Evolutionary conservation across 208 protist genomes (phyloP), one percentile per base, ranked within the genome.

Genomic region (Histomonas meleagridis): DNA sequence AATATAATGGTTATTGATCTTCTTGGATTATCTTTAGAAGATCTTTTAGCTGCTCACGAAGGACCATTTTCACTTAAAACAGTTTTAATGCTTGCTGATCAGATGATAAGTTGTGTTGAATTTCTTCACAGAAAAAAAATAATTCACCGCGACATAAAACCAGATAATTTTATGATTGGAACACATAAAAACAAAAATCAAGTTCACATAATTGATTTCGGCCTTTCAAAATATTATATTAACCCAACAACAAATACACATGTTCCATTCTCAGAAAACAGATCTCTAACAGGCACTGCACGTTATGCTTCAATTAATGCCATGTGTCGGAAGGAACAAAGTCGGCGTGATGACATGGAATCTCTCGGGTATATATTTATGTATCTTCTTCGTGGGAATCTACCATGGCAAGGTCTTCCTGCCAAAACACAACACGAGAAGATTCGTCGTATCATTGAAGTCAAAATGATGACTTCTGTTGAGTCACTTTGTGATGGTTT

Each of bases 161-260:
- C 98, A n/a, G 98, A 99, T 93, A 99, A 99, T 95, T 99, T 99
- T 91, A 94, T 99, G 21, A 96, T 99, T 86, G 98, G 98, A 28
- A 93, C 95, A 38, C 96, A 95, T 28, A 95, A 95, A 35, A 95
- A 96, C 90, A 95, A 92, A 38, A 96, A 96, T 49, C n/a, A 46
- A 43, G 38, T 90, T 55, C 40, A 90, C 38, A 18, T 90, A 40
- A 90, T 90, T 32, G 79, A 90, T 62, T 90, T 62, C 28, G 79
- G 79, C 12, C 38, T 90, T 26, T 90, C 79, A 38, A 90, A 55
- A 90, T 28, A 32, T 38, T 90, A 65, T 90, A 62, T 90, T 12
- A 40, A 90, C 38, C 14, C 40, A 46, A 46, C 46, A 49, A 46
- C 40, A 51, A 79, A 79, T 32, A 90, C 18, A n/a, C 79, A 90